Conservation (phyloP, 169 alveolate species). For the Theileria orientalis region DNA sequence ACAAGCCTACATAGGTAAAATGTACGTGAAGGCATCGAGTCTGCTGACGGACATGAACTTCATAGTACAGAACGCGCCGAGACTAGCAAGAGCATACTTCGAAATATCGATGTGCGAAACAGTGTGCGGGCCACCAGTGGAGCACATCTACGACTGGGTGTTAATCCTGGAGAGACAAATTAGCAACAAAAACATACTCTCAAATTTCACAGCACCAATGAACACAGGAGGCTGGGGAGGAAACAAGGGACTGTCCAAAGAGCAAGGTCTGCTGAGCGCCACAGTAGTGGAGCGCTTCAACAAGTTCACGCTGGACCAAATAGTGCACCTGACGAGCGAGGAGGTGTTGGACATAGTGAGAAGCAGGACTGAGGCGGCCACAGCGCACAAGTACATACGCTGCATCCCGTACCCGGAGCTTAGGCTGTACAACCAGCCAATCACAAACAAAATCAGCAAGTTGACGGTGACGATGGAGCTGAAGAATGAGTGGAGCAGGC, state of each 20-base stretch:
- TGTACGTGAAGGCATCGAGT: conserved; percentile 82
- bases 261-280: conserved; percentile 45
- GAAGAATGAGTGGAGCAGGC: conserved; percentile 82
- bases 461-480: conserved; percentile 80
- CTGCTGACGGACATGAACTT: conserved; percentile 90
- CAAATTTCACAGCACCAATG: conserved; percentile 82
- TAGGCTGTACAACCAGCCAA: conserved; percentile 76
- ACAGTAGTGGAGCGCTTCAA: conserved; percentile 37
- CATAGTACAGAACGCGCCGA: conserved; percentile 89
- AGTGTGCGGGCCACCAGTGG: conserved; percentile 74
- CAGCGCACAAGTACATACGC: conserved; percentile 66
- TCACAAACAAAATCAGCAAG: conserved; percentile 82
- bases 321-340: conserved; percentile 35
- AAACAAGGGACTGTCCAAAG: conserved; percentile 66
- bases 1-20: conserved; percentile 84
- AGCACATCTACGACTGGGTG: conserved; percentile 74
- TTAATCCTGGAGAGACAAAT: conserved; percentile 80
- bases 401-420: conserved; percentile 85
- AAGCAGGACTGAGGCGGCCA: conserved; percentile 60
- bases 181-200: conserved; percentile 73
- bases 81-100: conserved; percentile 89
- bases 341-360: conserved; percentile 62
- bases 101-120: conserved; percentile 85
- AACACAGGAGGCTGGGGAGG: too few relatives aligned
- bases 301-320: conserved; percentile 61